phyloP scores from a whole-genome alignment of 140 eudicot genomes.

The Anethum foeniculum region DNA sequence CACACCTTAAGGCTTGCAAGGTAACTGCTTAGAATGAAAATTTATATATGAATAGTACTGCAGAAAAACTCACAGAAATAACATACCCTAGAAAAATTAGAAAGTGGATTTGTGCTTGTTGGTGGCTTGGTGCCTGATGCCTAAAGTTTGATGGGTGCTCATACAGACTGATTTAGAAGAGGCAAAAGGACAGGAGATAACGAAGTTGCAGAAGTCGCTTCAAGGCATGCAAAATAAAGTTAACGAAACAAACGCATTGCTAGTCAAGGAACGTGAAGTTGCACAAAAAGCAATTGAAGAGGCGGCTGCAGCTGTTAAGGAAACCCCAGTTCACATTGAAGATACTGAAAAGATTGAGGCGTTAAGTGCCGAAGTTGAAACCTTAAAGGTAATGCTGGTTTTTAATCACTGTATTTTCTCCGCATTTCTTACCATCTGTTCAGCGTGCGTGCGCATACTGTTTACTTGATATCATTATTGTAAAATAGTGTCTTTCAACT shows the following conservation, averaged over 20 bases:
- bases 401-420: not conserved
- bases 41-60: not conserved
- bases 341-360: conserved; percentile 79
- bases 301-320: conserved; percentile 55
- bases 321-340: conserved; percentile 81
- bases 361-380: conserved; percentile 47
- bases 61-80: not conserved
- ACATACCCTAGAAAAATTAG: conserved; percentile 9
- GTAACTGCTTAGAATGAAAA: not conserved
- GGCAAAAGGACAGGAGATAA: conserved; percentile 56
- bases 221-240: conserved; percentile 52
- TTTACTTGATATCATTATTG: not conserved
- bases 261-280: conserved; percentile 57
- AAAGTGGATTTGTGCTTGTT: conserved; percentile 13
- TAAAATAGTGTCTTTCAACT: not conserved
- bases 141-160: conserved; percentile 10
- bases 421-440: not conserved
- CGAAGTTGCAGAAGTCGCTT: conserved; percentile 45
- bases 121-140: not conserved
- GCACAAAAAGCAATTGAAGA: conserved; percentile 70
- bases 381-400: conserved; percentile 37
- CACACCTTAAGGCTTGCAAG: not conserved
- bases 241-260: conserved; percentile 49
- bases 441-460: not conserved
- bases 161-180: conserved; percentile 61